Evolutionary conservation across 2,329 filamentous ascomycete species (phyloP).

Genomic region (Oidium heveae): DNA sequence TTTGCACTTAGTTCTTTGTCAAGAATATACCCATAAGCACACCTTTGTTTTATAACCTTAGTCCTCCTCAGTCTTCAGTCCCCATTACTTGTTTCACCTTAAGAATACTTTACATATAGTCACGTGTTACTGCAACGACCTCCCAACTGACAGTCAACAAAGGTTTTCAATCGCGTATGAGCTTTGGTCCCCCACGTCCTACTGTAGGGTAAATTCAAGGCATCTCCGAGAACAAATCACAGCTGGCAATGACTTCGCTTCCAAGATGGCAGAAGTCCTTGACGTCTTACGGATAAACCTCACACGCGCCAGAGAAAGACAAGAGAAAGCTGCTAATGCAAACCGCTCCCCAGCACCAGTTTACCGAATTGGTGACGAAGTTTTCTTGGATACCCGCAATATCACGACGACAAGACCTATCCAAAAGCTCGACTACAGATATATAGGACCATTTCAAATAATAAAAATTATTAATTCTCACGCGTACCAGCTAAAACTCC

Average conservation of each 20-base stretch:
- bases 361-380: not conserved
- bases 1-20: too few species aligned
- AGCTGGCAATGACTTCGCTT: not conserved
- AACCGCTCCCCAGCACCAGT: conserved; percentile 1
- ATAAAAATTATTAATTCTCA: conserved; percentile 1
- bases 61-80: too few species aligned
- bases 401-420: not conserved
- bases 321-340: not conserved
- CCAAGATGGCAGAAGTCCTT: not conserved
- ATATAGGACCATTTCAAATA: conserved; percentile 1
- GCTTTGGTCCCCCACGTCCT: not conserved
- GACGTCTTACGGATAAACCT: not conserved
- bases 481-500: not conserved
- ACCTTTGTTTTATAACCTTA: too few species aligned
- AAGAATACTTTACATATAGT: too few species aligned
- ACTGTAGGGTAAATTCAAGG: not conserved
- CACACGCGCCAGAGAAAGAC: not conserved
- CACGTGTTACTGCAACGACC: too few species aligned
- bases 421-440: conserved; percentile 1
- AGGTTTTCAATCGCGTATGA: conserved; percentile 2
- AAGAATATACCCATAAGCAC: too few species aligned
- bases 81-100: too few species aligned
- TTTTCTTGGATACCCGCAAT: not conserved
- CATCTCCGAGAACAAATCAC: not conserved
- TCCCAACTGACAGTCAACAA: too few species aligned